These are phyloP conservation scores for Pyrenochaeta sp. DNA, from an alignment of 2,329 filamentous ascomycete genomes.

Conservation along the genomic window DNA sequence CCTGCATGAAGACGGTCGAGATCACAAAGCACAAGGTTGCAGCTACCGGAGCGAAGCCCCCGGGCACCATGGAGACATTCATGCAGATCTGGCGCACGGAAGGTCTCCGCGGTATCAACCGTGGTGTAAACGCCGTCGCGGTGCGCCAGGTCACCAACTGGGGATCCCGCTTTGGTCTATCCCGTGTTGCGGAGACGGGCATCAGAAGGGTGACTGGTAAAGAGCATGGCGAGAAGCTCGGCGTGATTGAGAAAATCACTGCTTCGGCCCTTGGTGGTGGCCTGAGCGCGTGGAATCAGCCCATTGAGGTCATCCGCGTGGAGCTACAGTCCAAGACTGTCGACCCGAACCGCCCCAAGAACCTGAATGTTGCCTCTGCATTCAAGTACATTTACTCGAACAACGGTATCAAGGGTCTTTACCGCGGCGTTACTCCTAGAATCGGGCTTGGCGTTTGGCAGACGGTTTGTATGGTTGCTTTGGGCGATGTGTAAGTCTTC, in stretches of 20 bases:
- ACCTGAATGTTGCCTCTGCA: slow-evolving; percentile 92
- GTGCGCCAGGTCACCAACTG: slow-evolving; percentile 99
- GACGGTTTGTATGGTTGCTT: slow-evolving; percentile 99
- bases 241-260: slow-evolving; percentile 84
- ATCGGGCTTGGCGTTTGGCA: slow-evolving; percentile 98
- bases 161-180: slow-evolving; percentile 95
- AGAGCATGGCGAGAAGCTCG: slow-evolving; percentile 79
- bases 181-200: slow-evolving; percentile 86
- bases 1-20: slow-evolving; percentile 99
- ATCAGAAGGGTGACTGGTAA: slow-evolving; percentile 84
- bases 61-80: slow-evolving; percentile 93
- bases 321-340: slow-evolving; percentile 99
- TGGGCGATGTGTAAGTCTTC: slow-evolving; percentile 89
- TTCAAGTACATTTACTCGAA: slow-evolving; percentile 85
- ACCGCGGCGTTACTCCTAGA: slow-evolving; percentile 92
- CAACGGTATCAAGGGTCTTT: slow-evolving; percentile 91
- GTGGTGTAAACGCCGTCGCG: slow-evolving; percentile 96
- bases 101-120: slow-evolving; percentile 96
- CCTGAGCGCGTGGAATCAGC: slow-evolving; percentile 98
- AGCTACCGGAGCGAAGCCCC: slow-evolving; percentile 80
- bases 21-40: slow-evolving; percentile 98
- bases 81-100: slow-evolving; percentile 96
- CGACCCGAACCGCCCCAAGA: slow-evolving; percentile 97
- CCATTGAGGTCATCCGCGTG: slow-evolving; percentile 98
- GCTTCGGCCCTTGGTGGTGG: slow-evolving; percentile 90